Evolutionary conservation across 257 asterid species (phyloP), one percentile per base, ranked within the genome.

Genomic region (Rhazya stricta): DNA sequence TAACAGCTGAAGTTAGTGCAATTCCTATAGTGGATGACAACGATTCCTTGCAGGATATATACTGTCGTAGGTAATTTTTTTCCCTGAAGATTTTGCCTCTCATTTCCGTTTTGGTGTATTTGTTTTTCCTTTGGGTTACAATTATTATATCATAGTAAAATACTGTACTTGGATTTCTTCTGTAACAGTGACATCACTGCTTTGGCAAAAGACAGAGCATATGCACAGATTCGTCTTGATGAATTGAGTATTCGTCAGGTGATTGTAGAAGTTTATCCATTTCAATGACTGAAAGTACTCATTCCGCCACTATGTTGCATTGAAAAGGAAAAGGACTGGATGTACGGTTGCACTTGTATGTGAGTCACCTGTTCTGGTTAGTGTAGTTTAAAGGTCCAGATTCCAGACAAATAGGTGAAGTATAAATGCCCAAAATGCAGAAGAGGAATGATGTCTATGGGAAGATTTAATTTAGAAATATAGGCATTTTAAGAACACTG

Each of bases 1-100:
- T 50, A 69, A 77, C 88, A 89, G 96, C 91, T 75, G 91, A 84
- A 74, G 92, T 89, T 74, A 88, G 96, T 81, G 84, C 96, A 71
- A 80, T 89, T 78, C 96, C 96, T 32, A 85, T 89, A 66, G 96
- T 89, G 83, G 96, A 89, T 78, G 96, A 88, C 66, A 86, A 84
- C 75, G 93, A 90, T 68, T 88, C 96, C 46, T 80, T 90, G 85
- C 88, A 86, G 85, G 96, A 90, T 82, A 80, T 90, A 32, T 90
- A 90, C 79, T 85, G 86, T 77, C 87, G 96, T 77, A 90, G 96
- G 96, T 88, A 83, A 50, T 51, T 77, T 50, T 60, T 65, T 36
- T 1, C 37, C 27, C n/a, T n/a, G 1, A 65, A 36, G 45, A 63
- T 65, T 30, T 30, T 65, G 2, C 30, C 29, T 21, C 6, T 8